A percentile compares a stretch with the other conserved stretches of the same genome.
Conservation (phyloP, 352 stramenopile genomes). For the Phytophthora megakarya region DNA sequence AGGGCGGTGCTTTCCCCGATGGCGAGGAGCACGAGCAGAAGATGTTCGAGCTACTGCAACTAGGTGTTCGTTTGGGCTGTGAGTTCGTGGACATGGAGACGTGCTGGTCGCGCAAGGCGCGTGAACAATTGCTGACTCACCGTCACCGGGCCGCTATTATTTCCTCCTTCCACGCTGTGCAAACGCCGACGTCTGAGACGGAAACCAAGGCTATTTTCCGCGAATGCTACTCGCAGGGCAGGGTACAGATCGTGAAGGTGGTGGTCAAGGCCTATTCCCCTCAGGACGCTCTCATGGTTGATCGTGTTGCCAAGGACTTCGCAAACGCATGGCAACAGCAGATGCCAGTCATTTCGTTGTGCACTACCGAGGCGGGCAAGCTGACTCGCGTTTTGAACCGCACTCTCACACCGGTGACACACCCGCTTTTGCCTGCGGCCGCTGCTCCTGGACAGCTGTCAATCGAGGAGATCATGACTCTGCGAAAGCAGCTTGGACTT, state of each 20-base stretch:
- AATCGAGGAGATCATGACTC: conserved; percentile 92
- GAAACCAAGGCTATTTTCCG: conserved; percentile 61
- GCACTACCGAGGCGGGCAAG: conserved; percentile 92
- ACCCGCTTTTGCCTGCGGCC: conserved; percentile 91
- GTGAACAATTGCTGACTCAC: conserved; percentile 48
- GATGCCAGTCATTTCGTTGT: conserved; percentile 95
- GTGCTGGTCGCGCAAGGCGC: conserved; percentile 78
- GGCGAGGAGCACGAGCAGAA: conserved; percentile 82
- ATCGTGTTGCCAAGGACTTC: conserved; percentile 67
- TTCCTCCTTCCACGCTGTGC: conserved; percentile 78
- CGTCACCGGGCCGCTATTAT: conserved; percentile 67
- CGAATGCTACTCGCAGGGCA: conserved; percentile 68
- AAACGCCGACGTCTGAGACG: conserved; percentile 53
- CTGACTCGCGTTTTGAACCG: conserved; percentile 95
- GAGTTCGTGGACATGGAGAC: conserved; percentile 98
- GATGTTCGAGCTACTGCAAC: conserved; percentile 86
- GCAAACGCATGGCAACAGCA: conserved; percentile 52
- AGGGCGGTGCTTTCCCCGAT: conserved; percentile 95
- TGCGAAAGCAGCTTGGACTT: conserved; percentile 82
- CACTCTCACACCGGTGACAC: conserved; percentile 96
- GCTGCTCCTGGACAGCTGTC: conserved; percentile 97
- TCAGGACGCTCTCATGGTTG: conserved; percentile 89
- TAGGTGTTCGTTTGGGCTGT: conserved; percentile 92
- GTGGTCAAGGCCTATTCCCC: conserved; percentile 83
- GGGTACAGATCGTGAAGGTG: conserved; percentile 92